phyloP scores from a whole-genome alignment of 1,284 basidiomycete species.

The Moesziomyces sp. region DNA sequence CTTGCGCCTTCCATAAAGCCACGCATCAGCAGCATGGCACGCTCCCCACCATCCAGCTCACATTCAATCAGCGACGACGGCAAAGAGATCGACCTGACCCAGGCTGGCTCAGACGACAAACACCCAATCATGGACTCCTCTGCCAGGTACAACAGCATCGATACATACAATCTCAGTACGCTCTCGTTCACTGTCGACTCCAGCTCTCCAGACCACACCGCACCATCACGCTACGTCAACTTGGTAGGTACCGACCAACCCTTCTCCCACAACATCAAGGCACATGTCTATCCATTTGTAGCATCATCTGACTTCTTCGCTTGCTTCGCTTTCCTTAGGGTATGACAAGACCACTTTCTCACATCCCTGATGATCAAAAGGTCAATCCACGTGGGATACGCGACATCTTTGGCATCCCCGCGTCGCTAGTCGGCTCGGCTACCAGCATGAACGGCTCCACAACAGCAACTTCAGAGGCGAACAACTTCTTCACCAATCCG shows the following conservation, averaged over 20 bases:
- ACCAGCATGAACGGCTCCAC: slow-evolving; percentile 12
- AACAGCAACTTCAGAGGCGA: slow-evolving; percentile 4
- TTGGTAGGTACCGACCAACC: neutral
- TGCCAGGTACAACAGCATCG: slow-evolving; percentile 8
- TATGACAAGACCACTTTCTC: slow-evolving; percentile 37
- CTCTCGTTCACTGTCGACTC: slow-evolving; percentile 29
- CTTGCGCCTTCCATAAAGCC: slow-evolving; percentile 15
- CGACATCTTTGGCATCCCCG: slow-evolving; percentile 32
- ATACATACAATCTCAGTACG: slow-evolving; percentile 15
- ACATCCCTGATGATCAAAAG: slow-evolving; percentile 31
- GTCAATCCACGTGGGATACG: slow-evolving; percentile 41
- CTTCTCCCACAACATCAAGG: neutral
- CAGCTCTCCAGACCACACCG: slow-evolving; percentile 1
- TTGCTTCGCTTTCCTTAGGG: neutral
- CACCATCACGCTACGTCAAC: slow-evolving; percentile 18
- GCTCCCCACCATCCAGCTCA: slow-evolving; percentile 1
- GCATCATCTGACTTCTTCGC: neutral
- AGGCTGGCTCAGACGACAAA: neutral
- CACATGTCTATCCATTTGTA: neutral
- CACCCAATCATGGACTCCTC: slow-evolving; percentile 1
- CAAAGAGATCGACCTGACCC: neutral
- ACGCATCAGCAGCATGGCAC: slow-evolving; percentile 23
- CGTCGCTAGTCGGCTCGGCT: slow-evolving; percentile 29
- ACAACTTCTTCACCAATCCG: slow-evolving; percentile 37
- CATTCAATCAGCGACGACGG: slow-evolving; percentile 10